Evolutionary conservation across 2,329 filamentous ascomycete genomes (phyloP).

Genomic region (Aspergillus sp.): DNA sequence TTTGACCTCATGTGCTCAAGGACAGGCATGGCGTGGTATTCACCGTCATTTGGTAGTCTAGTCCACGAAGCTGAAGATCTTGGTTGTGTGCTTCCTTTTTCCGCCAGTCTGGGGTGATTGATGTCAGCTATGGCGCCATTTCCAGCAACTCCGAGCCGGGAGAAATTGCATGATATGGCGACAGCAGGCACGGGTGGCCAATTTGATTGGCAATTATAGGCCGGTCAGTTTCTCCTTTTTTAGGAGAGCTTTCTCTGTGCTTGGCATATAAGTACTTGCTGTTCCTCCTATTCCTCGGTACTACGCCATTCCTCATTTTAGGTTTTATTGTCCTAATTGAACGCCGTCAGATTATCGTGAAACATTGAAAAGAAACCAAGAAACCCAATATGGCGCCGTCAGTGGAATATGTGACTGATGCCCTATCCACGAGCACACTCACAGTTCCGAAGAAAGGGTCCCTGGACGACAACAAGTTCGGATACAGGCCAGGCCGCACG

Average conservation of each 20-base stretch:
- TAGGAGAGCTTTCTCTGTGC: no score
- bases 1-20: no score
- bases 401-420: slow-evolving; percentile 18
- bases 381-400: slow-evolving; percentile 24
- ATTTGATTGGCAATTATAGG: background rate
- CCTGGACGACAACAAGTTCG: slow-evolving; percentile 23
- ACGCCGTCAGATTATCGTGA: no score
- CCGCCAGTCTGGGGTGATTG: slow-evolving; percentile 16
- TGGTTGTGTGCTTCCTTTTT: no score
- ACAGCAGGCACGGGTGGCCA: background rate
- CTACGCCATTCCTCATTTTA: no score
- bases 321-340: no score
- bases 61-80: no score
- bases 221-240: no score
- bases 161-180: slow-evolving; percentile 8
- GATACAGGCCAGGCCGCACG: slow-evolving; percentile 44
- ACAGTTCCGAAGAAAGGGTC: slow-evolving; percentile 14
- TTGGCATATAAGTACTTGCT: no score
- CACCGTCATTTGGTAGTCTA: no score
- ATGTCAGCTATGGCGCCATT: slow-evolving; percentile 24
- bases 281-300: no score
- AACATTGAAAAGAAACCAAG: background rate
- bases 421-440: slow-evolving; percentile 7
- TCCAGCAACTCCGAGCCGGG: slow-evolving; percentile 9
- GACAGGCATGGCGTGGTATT: no score